phyloP scores from a whole-genome alignment of 2,329 filamentous ascomycete species.

The Venturia aucupariae region DNA sequence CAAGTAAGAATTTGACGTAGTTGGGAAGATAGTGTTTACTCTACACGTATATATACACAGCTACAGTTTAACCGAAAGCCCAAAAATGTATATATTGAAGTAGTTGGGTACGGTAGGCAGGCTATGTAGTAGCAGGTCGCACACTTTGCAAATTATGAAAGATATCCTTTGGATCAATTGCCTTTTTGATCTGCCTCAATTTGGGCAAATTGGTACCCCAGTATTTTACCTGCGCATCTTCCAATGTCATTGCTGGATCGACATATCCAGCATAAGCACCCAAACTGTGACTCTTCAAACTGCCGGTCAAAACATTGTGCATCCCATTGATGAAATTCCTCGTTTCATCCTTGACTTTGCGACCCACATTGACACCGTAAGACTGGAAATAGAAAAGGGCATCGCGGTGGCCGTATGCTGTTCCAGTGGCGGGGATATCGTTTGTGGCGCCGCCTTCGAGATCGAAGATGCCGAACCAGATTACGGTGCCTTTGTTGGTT shows the following conservation, averaged over 20 bases:
- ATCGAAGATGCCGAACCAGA: slow-evolving; percentile 57
- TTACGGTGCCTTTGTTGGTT: slow-evolving; percentile 40
- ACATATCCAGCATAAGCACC: slow-evolving; percentile 57
- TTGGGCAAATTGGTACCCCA: slow-evolving; percentile 45
- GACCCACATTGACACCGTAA: slow-evolving; percentile 42
- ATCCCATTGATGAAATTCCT: slow-evolving; percentile 26
- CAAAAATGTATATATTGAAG: too few species aligned
- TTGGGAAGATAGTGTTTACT: too few species aligned
- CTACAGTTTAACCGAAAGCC: too few species aligned
- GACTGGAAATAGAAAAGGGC: slow-evolving; percentile 55
- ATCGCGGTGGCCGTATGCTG: slow-evolving; percentile 55
- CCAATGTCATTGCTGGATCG: slow-evolving; percentile 40
- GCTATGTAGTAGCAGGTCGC: background rate
- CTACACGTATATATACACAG: too few species aligned
- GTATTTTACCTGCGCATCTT: slow-evolving; percentile 41
- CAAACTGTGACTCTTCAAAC: slow-evolving; percentile 29
- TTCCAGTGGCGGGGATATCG: slow-evolving; percentile 46
- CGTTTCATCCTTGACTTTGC: slow-evolving; percentile 5
- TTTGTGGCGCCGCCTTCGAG: slow-evolving; percentile 51
- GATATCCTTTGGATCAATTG: slow-evolving; percentile 44
- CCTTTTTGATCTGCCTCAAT: slow-evolving; percentile 42
- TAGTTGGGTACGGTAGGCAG: too few species aligned
- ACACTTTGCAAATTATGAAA: slow-evolving; percentile 51
- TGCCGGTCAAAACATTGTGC: slow-evolving; percentile 34
- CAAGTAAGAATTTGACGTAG: too few species aligned